Percentiles rank a stretch among this genome's conserved stretches.
Evolutionary conservation across 2,329 filamentous ascomycete genomes (phyloP).

Genomic region (Fusarium tupiense): DNA sequence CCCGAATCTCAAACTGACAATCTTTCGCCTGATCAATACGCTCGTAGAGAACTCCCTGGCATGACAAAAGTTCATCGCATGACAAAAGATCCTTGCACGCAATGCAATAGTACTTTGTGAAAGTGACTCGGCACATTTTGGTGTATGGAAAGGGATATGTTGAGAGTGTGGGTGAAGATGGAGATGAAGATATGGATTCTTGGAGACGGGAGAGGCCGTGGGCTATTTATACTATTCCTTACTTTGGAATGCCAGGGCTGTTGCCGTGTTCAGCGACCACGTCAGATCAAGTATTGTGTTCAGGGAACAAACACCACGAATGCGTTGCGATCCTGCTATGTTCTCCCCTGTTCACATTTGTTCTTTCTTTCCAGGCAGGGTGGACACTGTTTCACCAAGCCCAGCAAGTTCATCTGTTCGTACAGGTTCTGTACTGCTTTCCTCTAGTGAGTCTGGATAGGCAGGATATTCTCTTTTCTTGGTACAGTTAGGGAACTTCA

Average conservation of each 20-base stretch:
- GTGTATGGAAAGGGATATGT: not conserved
- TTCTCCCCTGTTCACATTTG: not conserved
- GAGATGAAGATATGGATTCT: too few species aligned
- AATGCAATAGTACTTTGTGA: not conserved
- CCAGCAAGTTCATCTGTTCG: not conserved
- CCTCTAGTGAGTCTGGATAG: not conserved
- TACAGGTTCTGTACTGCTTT: not conserved
- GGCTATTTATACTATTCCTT: not conserved
- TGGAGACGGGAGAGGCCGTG: too few species aligned
- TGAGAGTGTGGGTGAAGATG: too few species aligned
- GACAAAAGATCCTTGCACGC: not conserved
- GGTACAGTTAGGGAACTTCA: not conserved
- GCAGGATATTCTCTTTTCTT: not conserved
- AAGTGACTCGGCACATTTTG: not conserved
- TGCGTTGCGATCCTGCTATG: not conserved
- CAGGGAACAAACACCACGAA: not conserved
- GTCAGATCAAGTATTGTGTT: not conserved
- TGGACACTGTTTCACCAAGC: not conserved
- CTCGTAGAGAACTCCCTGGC: not conserved
- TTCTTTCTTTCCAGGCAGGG: not conserved
- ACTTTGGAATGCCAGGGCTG: accelerated
- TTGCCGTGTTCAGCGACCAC: accelerated
- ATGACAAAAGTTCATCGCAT: not conserved
- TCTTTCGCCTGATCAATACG: not conserved
- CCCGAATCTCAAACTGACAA: not conserved